phyloP scores from a whole-genome alignment of 1,284 basidiomycete genomes.

The Cutaneotrichosporon mucoides region DNA sequence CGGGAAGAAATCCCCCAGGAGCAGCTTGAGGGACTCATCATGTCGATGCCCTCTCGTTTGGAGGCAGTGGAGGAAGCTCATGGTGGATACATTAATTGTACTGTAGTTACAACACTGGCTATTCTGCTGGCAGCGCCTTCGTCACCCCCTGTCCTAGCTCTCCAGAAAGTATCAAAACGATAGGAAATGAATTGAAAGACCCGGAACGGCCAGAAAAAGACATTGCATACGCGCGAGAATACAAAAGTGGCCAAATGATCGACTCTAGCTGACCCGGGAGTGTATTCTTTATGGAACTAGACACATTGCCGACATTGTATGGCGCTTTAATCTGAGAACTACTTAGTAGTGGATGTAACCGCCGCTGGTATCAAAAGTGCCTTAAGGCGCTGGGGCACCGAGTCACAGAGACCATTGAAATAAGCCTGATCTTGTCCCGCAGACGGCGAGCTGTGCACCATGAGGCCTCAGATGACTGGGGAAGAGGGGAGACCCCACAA shows the following conservation, averaged over 20 bases:
- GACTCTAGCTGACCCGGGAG: background rate
- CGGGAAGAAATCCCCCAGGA: background rate
- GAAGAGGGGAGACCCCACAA: too few species aligned
- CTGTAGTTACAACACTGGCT: background rate
- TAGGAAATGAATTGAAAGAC: background rate
- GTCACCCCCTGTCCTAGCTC: background rate
- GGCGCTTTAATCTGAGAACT: too few species aligned
- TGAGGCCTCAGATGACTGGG: too few species aligned
- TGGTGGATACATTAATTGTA: background rate
- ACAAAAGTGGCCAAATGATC: background rate
- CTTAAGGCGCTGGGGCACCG: too few species aligned
- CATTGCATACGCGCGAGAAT: too few species aligned
- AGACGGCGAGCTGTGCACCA: too few species aligned
- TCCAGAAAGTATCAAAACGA: background rate
- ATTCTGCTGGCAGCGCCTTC: background rate
- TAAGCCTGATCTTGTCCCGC: too few species aligned
- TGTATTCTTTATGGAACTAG: too few species aligned
- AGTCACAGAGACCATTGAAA: too few species aligned
- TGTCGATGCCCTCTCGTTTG: background rate
- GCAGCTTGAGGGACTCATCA: background rate
- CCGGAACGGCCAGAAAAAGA: background rate
- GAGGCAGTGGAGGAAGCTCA: background rate
- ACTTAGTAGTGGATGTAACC: too few species aligned
- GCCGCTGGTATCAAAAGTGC: too few species aligned
- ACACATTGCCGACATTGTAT: too few species aligned